Evolutionary conservation across 108 stramenopile genomes (phyloP).

Genomic region (Fistulifera pelliculosa): DNA sequence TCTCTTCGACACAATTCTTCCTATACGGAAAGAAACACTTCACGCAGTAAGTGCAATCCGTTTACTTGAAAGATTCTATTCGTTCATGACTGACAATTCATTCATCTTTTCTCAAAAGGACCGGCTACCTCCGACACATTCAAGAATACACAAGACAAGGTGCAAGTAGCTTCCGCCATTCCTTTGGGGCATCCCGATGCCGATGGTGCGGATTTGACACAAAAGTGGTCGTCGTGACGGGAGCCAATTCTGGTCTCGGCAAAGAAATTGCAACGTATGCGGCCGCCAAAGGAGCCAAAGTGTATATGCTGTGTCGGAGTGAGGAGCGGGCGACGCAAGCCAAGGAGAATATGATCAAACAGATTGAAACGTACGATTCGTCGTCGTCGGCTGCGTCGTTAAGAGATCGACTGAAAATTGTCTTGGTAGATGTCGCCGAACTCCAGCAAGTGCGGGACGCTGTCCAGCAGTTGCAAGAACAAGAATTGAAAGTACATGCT

Average conservation of each 20-base stretch:
- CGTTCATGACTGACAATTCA: neutral
- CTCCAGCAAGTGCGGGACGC: constrained; percentile 45
- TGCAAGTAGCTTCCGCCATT: constrained; percentile 44
- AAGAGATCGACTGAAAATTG: constrained; percentile 36
- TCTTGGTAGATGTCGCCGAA: constrained; percentile 56
- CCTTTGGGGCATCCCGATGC: constrained; percentile 17
- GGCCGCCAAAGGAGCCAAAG: constrained; percentile 71
- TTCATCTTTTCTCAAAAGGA: constrained; percentile 16
- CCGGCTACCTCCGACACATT: constrained; percentile 60
- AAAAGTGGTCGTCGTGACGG: constrained; percentile 70
- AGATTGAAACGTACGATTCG: neutral
- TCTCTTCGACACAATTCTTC: constrained; percentile 61
- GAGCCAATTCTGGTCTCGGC: constrained; percentile 85
- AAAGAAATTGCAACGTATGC: constrained; percentile 77
- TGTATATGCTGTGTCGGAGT: constrained; percentile 89
- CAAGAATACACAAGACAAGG: constrained; percentile 51
- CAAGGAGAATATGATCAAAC: constrained; percentile 50
- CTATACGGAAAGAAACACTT: constrained; percentile 65
- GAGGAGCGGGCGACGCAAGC: constrained; percentile 78
- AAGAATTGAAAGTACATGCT: constrained; percentile 64
- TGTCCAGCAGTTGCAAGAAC: constrained; percentile 38
- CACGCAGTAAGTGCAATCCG: constrained; percentile 36
- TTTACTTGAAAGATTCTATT: neutral
- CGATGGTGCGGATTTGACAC: constrained; percentile 62
- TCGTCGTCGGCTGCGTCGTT: constrained; percentile 29